Evolutionary conservation across 768 basidiomycete genomes (phyloP).

Genomic region (Lentinula detonsa): DNA sequence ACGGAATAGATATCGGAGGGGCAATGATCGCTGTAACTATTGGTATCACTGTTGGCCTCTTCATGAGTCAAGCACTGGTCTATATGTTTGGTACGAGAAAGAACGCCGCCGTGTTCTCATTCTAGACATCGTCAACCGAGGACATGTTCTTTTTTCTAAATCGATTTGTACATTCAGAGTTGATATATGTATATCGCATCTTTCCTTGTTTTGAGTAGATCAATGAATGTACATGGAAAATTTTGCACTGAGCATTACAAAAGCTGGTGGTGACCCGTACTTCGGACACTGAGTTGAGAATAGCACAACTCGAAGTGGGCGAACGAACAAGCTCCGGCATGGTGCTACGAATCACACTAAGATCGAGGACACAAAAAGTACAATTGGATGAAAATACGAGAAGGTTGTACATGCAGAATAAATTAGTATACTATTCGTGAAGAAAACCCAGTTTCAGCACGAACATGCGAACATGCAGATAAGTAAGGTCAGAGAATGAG

Average conservation of each 20-base stretch:
- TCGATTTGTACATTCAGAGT: slow-evolving; percentile 3
- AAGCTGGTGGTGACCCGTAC: too few relatives aligned
- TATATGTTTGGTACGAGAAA: slow-evolving; percentile 84
- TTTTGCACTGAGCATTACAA: too few relatives aligned
- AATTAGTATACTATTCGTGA: background rate
- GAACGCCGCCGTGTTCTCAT: slow-evolving; percentile 81
- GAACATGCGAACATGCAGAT: background rate
- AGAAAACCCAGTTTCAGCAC: background rate
- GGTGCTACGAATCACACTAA: too few relatives aligned
- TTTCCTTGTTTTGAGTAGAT: background rate
- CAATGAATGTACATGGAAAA: too few relatives aligned
- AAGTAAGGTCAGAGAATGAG: background rate
- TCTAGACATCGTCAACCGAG: slow-evolving; percentile 28
- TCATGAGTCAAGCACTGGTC: slow-evolving; percentile 83
- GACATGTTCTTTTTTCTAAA: background rate
- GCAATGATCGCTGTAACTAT: slow-evolving; percentile 90
- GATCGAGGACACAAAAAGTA: too few relatives aligned
- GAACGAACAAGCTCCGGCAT: too few relatives aligned
- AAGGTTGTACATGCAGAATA: background rate
- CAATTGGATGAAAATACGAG: too few relatives aligned
- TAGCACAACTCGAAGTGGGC: too few relatives aligned
- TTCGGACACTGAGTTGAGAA: too few relatives aligned
- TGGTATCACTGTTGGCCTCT: slow-evolving; percentile 84
- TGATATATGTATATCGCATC: too few relatives aligned
- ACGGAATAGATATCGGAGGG: slow-evolving; percentile 78